A percentile compares a stretch with the other conserved stretches of the same genome.
Evolutionary conservation across 495 filamentous ascomycete genomes (phyloP).

Genomic region (Hypoxylon crocopeplum): DNA sequence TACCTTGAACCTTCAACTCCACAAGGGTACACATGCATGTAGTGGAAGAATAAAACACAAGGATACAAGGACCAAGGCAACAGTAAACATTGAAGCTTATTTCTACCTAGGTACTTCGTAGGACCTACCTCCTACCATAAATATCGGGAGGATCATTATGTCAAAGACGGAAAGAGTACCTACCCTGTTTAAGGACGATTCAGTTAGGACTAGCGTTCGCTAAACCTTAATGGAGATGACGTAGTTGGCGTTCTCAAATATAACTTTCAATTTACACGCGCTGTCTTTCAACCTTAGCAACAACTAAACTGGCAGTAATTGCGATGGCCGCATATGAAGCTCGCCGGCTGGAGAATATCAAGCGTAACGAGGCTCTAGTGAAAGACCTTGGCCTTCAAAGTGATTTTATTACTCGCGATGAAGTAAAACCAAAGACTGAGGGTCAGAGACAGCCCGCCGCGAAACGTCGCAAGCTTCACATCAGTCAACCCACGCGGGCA

Average conservation of each 20-base stretch:
- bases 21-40: too few species aligned
- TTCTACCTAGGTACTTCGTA: too few species aligned
- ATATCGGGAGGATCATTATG: too few species aligned
- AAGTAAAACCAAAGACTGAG: neutral
- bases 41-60: too few species aligned
- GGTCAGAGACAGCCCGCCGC: neutral
- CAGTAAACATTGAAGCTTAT: too few species aligned
- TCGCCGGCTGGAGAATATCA: constrained; percentile 61
- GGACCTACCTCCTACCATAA: too few species aligned
- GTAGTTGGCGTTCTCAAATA: neutral
- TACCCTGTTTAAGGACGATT: too few species aligned
- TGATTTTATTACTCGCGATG: neutral
- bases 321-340: constrained; percentile 28
- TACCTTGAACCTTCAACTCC: too few species aligned
- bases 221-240: too few species aligned
- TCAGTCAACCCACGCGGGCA: constrained; percentile 25
- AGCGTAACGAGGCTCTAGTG: constrained; percentile 59
- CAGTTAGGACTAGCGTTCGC: too few species aligned
- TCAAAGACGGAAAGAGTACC: too few species aligned
- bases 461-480: constrained; percentile 29
- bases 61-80: too few species aligned
- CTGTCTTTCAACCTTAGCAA: neutral
- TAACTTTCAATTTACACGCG: neutral
- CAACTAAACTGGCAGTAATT: neutral
- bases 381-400: constrained; percentile 45